phyloP scores from a whole-genome alignment of 1,139 yeast genomes.

The Yamadazyma oceani region DNA sequence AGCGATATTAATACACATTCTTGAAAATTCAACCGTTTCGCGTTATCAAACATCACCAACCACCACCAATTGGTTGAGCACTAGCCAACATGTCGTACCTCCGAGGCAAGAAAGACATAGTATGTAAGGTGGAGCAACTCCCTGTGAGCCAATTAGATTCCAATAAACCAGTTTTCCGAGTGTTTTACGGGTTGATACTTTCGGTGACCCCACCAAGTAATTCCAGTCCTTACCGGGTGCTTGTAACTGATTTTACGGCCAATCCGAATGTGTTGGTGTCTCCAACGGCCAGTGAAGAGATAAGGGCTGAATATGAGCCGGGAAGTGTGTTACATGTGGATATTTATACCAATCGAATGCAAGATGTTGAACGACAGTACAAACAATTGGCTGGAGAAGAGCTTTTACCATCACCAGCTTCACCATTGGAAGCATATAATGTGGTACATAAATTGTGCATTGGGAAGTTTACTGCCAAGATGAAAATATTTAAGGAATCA shows the following conservation, averaged over 20 bases:
- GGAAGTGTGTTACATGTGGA: background rate
- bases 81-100: too few species aligned
- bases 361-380: background rate
- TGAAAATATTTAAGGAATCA: conserved; percentile 5
- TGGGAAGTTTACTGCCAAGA: conserved; percentile 4
- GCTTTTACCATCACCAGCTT: too few species aligned
- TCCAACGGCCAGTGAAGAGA: too few species aligned
- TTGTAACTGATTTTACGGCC: conserved; percentile 24
- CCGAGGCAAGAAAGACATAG: background rate
- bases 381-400: background rate
- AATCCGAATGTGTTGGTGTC: conserved; percentile 7
- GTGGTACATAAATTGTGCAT: conserved; percentile 5
- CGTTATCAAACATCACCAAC: too few species aligned
- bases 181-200: background rate
- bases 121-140: background rate
- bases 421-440: background rate
- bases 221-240: conserved; percentile 14
- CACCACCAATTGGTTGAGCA: too few species aligned
- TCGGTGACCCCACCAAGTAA: background rate
- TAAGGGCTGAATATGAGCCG: too few species aligned
- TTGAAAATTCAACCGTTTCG: too few species aligned
- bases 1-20: too few species aligned
- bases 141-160: background rate
- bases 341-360: background rate
- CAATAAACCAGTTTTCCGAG: background rate